Conservation (phyloP, 2,329 filamentous ascomycete species). For the Diaporthe humulicola region DNA sequence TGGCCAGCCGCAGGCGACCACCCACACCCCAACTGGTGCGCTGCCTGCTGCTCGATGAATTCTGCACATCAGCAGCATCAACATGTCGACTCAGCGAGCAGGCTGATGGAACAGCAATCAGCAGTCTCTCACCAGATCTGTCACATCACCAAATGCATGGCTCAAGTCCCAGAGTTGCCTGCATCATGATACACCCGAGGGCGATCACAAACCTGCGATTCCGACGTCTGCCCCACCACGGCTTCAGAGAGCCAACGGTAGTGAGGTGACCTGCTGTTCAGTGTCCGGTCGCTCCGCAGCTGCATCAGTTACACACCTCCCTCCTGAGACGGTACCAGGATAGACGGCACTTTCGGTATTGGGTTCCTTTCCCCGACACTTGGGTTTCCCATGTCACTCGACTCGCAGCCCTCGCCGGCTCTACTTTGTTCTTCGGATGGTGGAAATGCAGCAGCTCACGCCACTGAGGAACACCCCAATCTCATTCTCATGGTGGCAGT, state of each 20-base stretch:
- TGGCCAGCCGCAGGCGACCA: slow-evolving; percentile 7
- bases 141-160: slow-evolving; percentile 21
- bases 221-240: slow-evolving; percentile 15
- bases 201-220: slow-evolving; percentile 29
- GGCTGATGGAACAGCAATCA: slow-evolving; percentile 11
- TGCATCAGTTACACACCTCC: slow-evolving; percentile 22
- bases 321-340: slow-evolving; percentile 18
- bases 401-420: slow-evolving; percentile 7
- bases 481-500: not conserved
- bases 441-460: slow-evolving; percentile 25
- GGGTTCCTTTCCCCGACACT: slow-evolving; percentile 27
- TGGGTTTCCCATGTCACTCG: slow-evolving; percentile 21
- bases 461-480: slow-evolving; percentile 22
- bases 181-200: slow-evolving; percentile 29
- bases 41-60: not conserved
- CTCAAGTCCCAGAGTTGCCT: slow-evolving; percentile 2
- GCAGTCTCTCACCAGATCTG: slow-evolving; percentile 10
- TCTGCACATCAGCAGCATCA: slow-evolving; percentile 2
- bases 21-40: not conserved
- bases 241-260: slow-evolving; percentile 15
- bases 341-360: slow-evolving; percentile 35
- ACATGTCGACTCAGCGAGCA: slow-evolving; percentile 4
- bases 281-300: slow-evolving; percentile 35
- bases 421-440: not conserved
- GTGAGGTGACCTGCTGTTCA: slow-evolving; percentile 23